Base-by-base conservation (phyloP, 2,329 filamentous ascomycete species). In the Aspergillus phoenicis region DNA sequence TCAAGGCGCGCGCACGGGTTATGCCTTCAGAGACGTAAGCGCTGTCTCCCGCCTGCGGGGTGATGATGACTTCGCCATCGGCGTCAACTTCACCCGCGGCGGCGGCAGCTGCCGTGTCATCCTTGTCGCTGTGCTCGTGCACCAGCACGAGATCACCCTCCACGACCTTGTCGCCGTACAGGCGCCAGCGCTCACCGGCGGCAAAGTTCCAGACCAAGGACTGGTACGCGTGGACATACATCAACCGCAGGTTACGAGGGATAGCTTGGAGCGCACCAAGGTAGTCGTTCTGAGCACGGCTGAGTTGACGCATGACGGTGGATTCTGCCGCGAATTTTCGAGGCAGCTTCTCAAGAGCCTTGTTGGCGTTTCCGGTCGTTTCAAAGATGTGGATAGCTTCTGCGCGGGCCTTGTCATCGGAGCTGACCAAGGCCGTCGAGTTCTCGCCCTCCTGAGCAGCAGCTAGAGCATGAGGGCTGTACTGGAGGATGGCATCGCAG, bases 171-270 rank as follows among this genome's bases (percentile, higher is more conserved):
- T 83, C 77, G 54, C 93, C 93, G 72, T 90, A 89, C 2, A 86
- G 80, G 45, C 87, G 85, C 89, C 92, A 96, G 51, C 95, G 89
- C 68, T 89, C 87, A 66, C 91, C 92, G 1, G 87, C 91, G 11
- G 87, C 91, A 66, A 87, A 86, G 78, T 99, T 99, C 94, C 94
- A 99, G 8, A 99, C 88, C 39, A 93, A 85, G 5, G 91, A 96
- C 76, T 99, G 95, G 77, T 97, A 98, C 5, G 95, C 94, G 75
- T 99, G 95, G 15, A 97, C 89, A 73, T 98, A 99, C 90, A 99
- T 97, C 61, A 92, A 86, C 47, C 93, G 87, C 69, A 98, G 82
- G 52, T 91, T 91, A 17, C 93, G 85, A 24, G 90, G 90, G 64
- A 99, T 93, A 57, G 85, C 84, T 71, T 89, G 85, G 55, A 99